phyloP scores from a whole-genome alignment of 1,284 basidiomycete genomes.

The Boletus smithii region DNA sequence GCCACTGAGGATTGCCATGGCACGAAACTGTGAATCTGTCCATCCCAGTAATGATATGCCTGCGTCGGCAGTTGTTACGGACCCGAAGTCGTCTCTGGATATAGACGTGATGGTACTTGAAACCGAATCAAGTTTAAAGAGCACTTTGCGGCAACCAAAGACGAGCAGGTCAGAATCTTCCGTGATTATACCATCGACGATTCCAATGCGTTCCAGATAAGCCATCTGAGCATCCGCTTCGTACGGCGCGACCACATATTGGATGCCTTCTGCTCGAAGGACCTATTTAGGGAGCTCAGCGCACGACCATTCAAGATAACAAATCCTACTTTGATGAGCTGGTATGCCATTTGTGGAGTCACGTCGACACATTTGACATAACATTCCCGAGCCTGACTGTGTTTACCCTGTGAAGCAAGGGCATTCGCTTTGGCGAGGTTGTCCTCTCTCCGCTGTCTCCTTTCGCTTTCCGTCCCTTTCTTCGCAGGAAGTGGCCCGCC shows the following conservation, averaged over 20 bases:
- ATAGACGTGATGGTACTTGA: slow-evolving; percentile 79
- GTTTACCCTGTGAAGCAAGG: slow-evolving; percentile 74
- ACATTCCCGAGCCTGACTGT: slow-evolving; percentile 78
- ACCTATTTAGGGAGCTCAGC: slow-evolving; percentile 50
- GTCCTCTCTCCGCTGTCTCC: slow-evolving; percentile 69
- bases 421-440: slow-evolving; percentile 68
- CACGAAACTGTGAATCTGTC: slow-evolving; percentile 86
- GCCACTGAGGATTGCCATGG: slow-evolving; percentile 95
- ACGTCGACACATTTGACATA: slow-evolving; percentile 94
- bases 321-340: slow-evolving; percentile 84
- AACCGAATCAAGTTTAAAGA: slow-evolving; percentile 81
- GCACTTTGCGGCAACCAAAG: slow-evolving; percentile 86
- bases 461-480: slow-evolving; percentile 81
- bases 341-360: slow-evolving; percentile 95
- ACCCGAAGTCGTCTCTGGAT: slow-evolving; percentile 73
- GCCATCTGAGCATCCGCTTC: slow-evolving; percentile 98
- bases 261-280: slow-evolving; percentile 71
- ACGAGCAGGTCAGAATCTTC: slow-evolving; percentile 98
- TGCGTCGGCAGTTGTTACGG: slow-evolving; percentile 50
- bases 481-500: slow-evolving; percentile 95
- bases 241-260: slow-evolving; percentile 95
- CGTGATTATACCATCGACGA: slow-evolving; percentile 92
- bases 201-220: slow-evolving; percentile 80
- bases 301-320: neutral
- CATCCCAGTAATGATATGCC: slow-evolving; percentile 84